A percentile compares a stretch with the other conserved stretches of the same genome.
Conservation (phyloP, 495 filamentous ascomycete species). For the Daldinia grandis region DNA sequence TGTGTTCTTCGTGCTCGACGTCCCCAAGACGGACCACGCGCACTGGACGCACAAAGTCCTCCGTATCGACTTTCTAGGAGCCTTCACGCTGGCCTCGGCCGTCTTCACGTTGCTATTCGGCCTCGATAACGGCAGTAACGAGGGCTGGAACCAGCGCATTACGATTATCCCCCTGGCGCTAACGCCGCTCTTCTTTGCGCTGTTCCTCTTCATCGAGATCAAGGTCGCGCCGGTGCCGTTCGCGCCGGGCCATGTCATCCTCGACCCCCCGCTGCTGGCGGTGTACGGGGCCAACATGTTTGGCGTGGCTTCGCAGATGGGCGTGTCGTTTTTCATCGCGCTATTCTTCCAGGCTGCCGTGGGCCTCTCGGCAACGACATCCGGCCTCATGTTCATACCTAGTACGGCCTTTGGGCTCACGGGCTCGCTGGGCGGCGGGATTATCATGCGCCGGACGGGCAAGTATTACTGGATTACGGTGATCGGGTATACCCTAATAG, state of each 20-base stretch:
- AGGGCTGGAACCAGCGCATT: conserved; percentile 68
- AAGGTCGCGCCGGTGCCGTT: conserved; percentile 79
- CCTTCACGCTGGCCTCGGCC: conserved; percentile 72
- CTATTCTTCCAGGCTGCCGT: conserved; percentile 82
- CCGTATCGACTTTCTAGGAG: conserved; percentile 84
- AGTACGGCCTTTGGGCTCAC: conserved; percentile 68
- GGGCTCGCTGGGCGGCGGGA: conserved; percentile 74
- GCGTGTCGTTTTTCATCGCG: conserved; percentile 76
- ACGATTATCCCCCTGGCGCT: conserved; percentile 67
- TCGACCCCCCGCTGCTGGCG: conserved; percentile 72
- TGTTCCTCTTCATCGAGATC: conserved; percentile 77
- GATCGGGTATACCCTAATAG: conserved; percentile 59
- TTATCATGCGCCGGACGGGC: conserved; percentile 78
- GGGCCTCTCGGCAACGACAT: conserved; percentile 68
- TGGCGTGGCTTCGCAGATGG: conserved; percentile 71
- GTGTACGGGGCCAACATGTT: conserved; percentile 81
- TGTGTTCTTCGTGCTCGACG: conserved; percentile 68
- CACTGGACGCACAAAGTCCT: conserved; percentile 60
- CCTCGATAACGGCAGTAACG: conserved; percentile 80
- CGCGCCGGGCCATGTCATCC: conserved; percentile 79
- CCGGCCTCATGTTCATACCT: conserved; percentile 74
- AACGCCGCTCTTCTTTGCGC: conserved; percentile 67
- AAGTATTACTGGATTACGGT: conserved; percentile 81
- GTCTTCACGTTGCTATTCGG: conserved; percentile 77
- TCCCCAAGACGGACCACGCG: conserved; percentile 63